phyloP scores from a whole-genome alignment of 2,329 filamentous ascomycete species.

The Metarhizium robertsii region DNA sequence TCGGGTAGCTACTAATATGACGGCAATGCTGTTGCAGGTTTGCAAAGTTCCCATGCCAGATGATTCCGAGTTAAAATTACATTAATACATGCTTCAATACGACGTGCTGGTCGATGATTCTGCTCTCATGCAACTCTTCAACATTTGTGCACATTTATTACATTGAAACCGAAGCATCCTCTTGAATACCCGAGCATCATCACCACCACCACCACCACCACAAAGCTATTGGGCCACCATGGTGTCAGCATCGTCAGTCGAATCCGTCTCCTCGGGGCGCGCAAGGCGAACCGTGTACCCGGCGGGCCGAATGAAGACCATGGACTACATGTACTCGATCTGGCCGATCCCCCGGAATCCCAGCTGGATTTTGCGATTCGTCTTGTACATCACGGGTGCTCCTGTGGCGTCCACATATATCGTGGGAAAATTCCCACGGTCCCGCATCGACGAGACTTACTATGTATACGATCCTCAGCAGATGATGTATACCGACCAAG shows the following conservation, averaged over 20 bases:
- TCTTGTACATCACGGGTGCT: background rate
- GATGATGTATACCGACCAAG: background rate
- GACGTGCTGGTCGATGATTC: background rate
- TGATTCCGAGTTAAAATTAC: background rate
- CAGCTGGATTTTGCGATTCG: conserved; percentile 1
- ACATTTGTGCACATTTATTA: background rate
- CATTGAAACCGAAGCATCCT: background rate
- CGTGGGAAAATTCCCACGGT: conserved; percentile 3
- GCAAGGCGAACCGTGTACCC: background rate
- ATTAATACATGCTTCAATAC: background rate
- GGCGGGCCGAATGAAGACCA: background rate
- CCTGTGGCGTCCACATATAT: background rate
- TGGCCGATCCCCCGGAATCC: background rate
- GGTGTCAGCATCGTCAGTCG: background rate
- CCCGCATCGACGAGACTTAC: background rate
- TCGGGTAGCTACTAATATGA: background rate
- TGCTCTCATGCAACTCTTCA: background rate
- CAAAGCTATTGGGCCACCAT: background rate
- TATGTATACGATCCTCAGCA: background rate
- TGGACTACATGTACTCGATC: conserved; percentile 3
- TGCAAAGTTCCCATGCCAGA: background rate
- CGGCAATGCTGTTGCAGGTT: background rate
- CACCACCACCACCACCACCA: background rate
- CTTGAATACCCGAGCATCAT: background rate
- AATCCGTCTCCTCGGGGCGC: background rate